Conservation (phyloP, 352 stramenopile species). For the Blastocystis sp. region DNA sequence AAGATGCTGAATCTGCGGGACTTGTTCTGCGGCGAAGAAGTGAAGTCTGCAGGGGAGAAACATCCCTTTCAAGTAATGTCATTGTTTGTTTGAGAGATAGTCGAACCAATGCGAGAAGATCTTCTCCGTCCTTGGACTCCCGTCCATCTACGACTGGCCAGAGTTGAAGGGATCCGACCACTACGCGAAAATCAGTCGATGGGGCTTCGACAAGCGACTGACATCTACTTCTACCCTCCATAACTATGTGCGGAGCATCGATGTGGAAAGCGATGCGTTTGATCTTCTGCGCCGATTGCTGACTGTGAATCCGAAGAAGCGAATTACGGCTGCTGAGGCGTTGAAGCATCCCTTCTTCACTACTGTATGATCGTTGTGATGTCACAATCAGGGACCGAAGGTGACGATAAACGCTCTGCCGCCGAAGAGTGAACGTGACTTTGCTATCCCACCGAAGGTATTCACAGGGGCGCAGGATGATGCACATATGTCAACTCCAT, state of each 20-base stretch:
- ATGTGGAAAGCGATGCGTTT: conserved; percentile 62
- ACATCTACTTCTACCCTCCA: neutral
- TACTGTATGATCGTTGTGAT: conserved; percentile 26
- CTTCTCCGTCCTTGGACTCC: conserved; percentile 80
- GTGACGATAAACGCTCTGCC: neutral
- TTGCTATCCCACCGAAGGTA: neutral
- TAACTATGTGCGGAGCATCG: neutral
- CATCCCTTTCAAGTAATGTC: conserved; percentile 75
- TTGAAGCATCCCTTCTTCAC: conserved; percentile 80
- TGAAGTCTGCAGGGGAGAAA: conserved; percentile 71
- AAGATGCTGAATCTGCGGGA: conserved; percentile 73
- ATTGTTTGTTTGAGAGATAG: neutral
- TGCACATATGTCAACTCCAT: neutral
- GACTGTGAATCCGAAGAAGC: conserved; percentile 82
- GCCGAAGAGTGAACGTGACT: neutral
- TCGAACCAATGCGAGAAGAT: conserved; percentile 77
- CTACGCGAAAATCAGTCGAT: conserved; percentile 13
- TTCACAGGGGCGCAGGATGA: neutral
- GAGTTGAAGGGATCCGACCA: neutral
- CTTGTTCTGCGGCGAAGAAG: conserved; percentile 78
- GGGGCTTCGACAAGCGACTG: conserved; percentile 26
- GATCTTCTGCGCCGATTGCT: conserved; percentile 84
- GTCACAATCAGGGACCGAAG: neutral
- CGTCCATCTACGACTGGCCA: conserved; percentile 65
- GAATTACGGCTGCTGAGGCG: conserved; percentile 78